Conservation (phyloP, 1,284 basidiomycete genomes). For the Paramarasmius palmivorus region DNA sequence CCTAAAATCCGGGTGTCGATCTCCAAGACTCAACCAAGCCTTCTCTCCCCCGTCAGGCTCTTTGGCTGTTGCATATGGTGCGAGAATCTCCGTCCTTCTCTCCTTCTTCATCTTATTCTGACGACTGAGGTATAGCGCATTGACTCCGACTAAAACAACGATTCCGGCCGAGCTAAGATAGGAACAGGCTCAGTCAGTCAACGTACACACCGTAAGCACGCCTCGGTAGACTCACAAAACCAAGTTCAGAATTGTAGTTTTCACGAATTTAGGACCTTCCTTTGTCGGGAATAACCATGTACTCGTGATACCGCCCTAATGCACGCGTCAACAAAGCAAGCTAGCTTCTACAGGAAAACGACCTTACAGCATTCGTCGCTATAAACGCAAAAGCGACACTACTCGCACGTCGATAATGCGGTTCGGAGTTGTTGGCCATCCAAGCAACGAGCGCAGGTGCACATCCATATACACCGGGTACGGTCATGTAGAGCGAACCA, state of each 20-base stretch:
- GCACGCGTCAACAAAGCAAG: neutral
- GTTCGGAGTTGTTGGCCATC: conserved; percentile 45
- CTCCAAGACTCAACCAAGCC: conserved; percentile 38
- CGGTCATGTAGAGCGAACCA: conserved; percentile 35
- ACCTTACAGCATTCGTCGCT: conserved; percentile 18
- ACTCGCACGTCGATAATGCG: conserved; percentile 42
- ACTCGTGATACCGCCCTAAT: conserved; percentile 38
- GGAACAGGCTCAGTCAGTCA: neutral
- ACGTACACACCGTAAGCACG: neutral
- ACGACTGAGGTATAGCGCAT: conserved; percentile 26
- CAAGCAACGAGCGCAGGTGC: conserved; percentile 35
- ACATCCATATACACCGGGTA: conserved; percentile 32
- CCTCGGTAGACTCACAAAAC: conserved; percentile 29
- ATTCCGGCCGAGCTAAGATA: conserved; percentile 27
- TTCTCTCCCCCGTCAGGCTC: conserved; percentile 24
- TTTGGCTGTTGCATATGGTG: conserved; percentile 28
- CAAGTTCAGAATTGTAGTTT: conserved; percentile 36
- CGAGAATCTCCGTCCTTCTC: conserved; percentile 28
- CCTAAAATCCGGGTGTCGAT: conserved; percentile 36
- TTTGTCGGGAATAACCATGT: conserved; percentile 39
- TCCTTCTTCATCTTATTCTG: conserved; percentile 27
- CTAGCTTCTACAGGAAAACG: neutral
- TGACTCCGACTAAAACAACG: conserved; percentile 26
- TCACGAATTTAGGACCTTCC: conserved; percentile 34
- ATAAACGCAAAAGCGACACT: conserved; percentile 41